Conservation (phyloP, 441 rosid species). For the Populus hybrid region DNA sequence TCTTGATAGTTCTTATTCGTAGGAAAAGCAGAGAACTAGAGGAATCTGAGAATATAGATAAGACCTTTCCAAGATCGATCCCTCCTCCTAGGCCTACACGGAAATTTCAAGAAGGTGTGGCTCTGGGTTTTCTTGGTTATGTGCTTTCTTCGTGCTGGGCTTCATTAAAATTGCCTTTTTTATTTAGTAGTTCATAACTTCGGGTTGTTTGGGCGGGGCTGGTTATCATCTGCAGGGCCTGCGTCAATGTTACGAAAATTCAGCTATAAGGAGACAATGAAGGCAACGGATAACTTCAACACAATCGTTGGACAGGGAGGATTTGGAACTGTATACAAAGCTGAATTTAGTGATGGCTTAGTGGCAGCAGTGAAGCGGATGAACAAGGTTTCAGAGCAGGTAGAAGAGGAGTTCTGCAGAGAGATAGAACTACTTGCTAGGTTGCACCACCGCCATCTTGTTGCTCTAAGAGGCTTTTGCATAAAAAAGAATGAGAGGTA, state of each 20-base stretch:
- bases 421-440: slow-evolving; percentile 94
- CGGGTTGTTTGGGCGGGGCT: not conserved
- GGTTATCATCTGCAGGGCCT: slow-evolving; percentile 50
- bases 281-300: slow-evolving; percentile 66
- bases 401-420: slow-evolving; percentile 73
- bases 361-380: slow-evolving; percentile 73
- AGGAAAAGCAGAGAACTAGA: slow-evolving; percentile 66
- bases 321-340: slow-evolving; percentile 90
- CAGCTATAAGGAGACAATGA: slow-evolving; percentile 76
- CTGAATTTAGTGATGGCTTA: slow-evolving; percentile 63
- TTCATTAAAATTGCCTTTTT: slow-evolving; percentile 5
- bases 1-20: slow-evolving; percentile 69
- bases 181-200: not conserved
- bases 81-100: slow-evolving; percentile 50
- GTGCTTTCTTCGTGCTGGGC: slow-evolving; percentile 7
- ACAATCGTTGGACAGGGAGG: slow-evolving; percentile 82
- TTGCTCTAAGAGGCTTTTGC: slow-evolving; percentile 88
- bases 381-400: slow-evolving; percentile 74
- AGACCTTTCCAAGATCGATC: slow-evolving; percentile 47
- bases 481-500: slow-evolving; percentile 74
- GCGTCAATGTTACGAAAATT: slow-evolving; percentile 63
- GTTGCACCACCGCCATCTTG: slow-evolving; percentile 96
- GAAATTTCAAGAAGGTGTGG: slow-evolving; percentile 72
- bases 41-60: slow-evolving; percentile 49
- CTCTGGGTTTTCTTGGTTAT: not conserved